Evolutionary conservation across 305 asterid genomes (phyloP).

Genomic region (Solanum hybrid): DNA sequence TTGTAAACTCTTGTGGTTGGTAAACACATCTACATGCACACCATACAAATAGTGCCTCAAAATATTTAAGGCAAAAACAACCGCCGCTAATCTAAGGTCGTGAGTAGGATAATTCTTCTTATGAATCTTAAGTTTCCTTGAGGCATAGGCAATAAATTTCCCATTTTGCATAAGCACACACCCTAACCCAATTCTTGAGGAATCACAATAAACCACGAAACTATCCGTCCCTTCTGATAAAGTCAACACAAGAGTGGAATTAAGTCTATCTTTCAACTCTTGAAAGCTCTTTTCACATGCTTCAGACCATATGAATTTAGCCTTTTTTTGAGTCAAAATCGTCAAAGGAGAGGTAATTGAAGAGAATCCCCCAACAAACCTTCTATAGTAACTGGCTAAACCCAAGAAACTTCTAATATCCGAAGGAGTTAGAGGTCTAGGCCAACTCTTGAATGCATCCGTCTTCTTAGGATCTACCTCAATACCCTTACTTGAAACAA

Average conservation of each 20-base stretch:
- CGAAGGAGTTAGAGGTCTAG: background rate
- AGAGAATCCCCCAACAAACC: background rate
- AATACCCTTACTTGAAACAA: background rate
- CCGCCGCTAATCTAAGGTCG: background rate
- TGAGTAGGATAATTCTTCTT: background rate
- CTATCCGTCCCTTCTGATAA: background rate
- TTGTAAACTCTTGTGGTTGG: too few species aligned
- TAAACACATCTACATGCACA: too few species aligned
- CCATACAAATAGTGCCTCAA: too few species aligned
- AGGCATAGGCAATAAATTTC: background rate
- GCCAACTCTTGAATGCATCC: background rate
- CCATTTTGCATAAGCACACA: background rate
- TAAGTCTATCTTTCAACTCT: background rate
- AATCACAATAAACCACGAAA: background rate
- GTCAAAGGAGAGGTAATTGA: background rate
- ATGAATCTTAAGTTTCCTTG: background rate
- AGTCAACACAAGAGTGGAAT: background rate
- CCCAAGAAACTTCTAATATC: background rate
- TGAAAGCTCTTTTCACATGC: too few species aligned
- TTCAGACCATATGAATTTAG: background rate
- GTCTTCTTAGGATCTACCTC: background rate
- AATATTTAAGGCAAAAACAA: too few species aligned
- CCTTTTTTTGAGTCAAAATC: background rate
- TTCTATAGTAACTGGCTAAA: background rate
- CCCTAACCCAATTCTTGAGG: background rate